Evolutionary conservation across 2,329 filamentous ascomycete genomes (phyloP).

Genomic region (Calonectria naviculata): DNA sequence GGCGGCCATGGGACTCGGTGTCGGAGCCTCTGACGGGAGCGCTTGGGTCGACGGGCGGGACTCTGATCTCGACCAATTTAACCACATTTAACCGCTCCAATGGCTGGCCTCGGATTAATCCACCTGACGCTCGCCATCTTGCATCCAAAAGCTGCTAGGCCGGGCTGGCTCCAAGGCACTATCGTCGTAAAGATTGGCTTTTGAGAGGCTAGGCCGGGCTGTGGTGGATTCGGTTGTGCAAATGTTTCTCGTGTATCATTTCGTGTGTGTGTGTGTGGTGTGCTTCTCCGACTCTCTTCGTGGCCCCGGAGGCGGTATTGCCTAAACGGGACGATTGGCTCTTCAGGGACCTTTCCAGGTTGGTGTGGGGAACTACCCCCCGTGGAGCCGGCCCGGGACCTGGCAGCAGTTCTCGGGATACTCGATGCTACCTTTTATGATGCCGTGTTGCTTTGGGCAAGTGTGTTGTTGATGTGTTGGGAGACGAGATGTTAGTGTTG

Average conservation of each 20-base stretch:
- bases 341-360: conserved; percentile 2
- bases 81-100: conserved; percentile 31
- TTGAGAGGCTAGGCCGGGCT: background rate
- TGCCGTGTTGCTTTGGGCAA: background rate
- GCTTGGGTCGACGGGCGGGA: conserved; percentile 9
- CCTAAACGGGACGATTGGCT: conserved; percentile 3
- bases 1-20: conserved; percentile 16
- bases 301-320: background rate
- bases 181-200: background rate
- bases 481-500: background rate
- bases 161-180: background rate
- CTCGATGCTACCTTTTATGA: background rate
- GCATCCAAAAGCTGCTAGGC: background rate
- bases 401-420: conserved; percentile 6
- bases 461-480: background rate
- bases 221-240: conserved; percentile 6
- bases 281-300: background rate
- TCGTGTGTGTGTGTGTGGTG: too few relatives aligned
- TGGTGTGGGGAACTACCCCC: conserved; percentile 14
- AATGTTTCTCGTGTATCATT: background rate
- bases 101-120: background rate
- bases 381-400: conserved; percentile 15
- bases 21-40: conserved; percentile 21
- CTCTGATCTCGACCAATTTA: conserved; percentile 19
- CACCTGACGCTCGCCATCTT: background rate